Percentiles rank a stretch among this genome's conserved stretches.
Evolutionary conservation across 306 rosid genomes (phyloP).

Genomic region (Sphenostylis stenocarpa): DNA sequence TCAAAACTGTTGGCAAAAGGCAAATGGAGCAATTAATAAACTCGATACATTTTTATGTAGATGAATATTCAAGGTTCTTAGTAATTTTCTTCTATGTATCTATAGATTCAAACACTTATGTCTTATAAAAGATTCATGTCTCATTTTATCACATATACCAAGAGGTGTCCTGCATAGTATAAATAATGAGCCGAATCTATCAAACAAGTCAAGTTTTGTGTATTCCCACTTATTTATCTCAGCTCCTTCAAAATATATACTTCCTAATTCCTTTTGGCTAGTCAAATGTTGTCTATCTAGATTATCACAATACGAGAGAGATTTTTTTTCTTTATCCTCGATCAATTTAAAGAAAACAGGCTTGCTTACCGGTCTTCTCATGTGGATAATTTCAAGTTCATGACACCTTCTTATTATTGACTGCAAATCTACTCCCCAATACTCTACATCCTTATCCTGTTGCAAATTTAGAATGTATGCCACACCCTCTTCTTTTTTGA

Average conservation of each 20-base stretch:
- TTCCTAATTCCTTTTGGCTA: background rate
- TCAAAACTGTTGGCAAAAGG: background rate
- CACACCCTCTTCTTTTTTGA: slow-evolving; percentile 73
- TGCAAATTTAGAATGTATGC: slow-evolving; percentile 90
- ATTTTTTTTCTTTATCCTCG: background rate
- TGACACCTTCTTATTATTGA: slow-evolving; percentile 55
- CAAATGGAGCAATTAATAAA: background rate
- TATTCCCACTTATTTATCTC: background rate
- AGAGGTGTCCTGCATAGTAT: background rate
- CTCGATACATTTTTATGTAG: background rate
- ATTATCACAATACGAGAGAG: background rate
- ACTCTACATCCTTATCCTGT: slow-evolving; percentile 85
- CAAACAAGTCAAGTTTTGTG: background rate
- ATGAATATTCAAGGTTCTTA: background rate
- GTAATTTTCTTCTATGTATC: background rate
- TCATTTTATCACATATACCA: background rate
- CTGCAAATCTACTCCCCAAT: slow-evolving; percentile 79
- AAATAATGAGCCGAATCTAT: background rate
- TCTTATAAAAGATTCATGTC: background rate
- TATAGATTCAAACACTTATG: background rate
- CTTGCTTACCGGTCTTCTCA: slow-evolving; percentile 77
- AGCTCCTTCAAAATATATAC: background rate
- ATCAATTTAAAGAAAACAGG: slow-evolving; percentile 3
- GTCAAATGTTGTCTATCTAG: background rate
- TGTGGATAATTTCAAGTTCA: slow-evolving; percentile 69